Conservation (phyloP, 352 stramenopile species). For the Phytopythium litorale region DNA sequence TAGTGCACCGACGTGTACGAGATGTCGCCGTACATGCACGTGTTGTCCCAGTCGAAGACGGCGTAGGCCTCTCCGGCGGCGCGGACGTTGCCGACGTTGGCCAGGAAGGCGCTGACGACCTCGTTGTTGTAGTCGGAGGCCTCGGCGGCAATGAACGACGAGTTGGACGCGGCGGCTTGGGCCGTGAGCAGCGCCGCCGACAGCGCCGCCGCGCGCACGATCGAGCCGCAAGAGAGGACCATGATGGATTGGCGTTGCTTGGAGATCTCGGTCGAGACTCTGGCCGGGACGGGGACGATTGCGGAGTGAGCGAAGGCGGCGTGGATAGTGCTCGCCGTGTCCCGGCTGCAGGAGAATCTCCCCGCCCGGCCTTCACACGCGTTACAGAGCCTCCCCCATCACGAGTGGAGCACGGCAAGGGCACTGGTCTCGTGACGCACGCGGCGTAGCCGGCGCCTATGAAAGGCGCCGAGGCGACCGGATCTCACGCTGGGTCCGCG, state of each 20-base stretch:
- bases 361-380: not conserved
- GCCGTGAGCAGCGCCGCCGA: conserved; percentile 16
- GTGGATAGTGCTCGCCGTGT: too few relatives aligned
- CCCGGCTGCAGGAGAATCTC: not conserved
- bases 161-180: conserved; percentile 9
- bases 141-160: conserved; percentile 42
- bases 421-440: not conserved
- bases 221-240: conserved; percentile 4
- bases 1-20: conserved; percentile 62
- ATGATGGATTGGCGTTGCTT: not conserved
- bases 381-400: not conserved
- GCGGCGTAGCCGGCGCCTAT: not conserved
- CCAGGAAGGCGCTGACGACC: conserved; percentile 33
- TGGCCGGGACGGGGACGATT: not conserved
- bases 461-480: not conserved
- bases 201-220: conserved; percentile 14
- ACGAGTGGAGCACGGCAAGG: not conserved
- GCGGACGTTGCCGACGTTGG: conserved; percentile 28
- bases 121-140: conserved; percentile 56
- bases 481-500: not conserved
- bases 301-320: not conserved
- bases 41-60: conserved; percentile 67
- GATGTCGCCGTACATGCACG: conserved; percentile 64
- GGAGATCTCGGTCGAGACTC: not conserved
- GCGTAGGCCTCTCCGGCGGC: conserved; percentile 36